Base-by-base conservation (phyloP, 2,329 filamentous ascomycete genomes). In the Sporothrix dimorphospora region DNA sequence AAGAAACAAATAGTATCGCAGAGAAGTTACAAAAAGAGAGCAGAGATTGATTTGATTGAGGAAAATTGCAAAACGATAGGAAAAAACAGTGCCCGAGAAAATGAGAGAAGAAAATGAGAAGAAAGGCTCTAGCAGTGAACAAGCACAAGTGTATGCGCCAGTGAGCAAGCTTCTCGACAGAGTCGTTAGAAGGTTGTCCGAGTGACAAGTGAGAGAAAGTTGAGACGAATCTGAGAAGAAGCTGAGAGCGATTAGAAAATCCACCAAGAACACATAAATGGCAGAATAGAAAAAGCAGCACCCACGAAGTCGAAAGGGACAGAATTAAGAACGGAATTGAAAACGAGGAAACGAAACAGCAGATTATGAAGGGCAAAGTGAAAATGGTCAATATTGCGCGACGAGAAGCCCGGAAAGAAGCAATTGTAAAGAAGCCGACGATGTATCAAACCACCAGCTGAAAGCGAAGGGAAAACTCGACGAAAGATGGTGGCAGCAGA, bases 121-220 rank as follows among this genome's bases (percentile, higher is more conserved):
- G 8, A 24, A 9, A 11, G 21, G 42, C 1, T 63, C 59, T 19
- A 24, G 34, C n/a, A 14, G 21, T 14, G 57, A 45, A 19, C n/a
- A 38, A 24, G 42, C 7, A 51, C 7, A 49, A 4, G 11, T n/a
- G 69, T 47, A 47, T 49, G 42, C 24, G 3, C 45, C 40, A 24
- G 24, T 11, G 42, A 66, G 24, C 19, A 11, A 30, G 27, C 4
- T 2, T 30, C 63, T 16, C 24, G 63, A 34, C 63, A 66, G 24
- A 24, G 7, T 49, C 24, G 8, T 21, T n/a, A 21, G 0, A 49
- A 49, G 24, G 63, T 66, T 49, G 63, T 34, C 63, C n/a, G 38
- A 65, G 59, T 65, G 59, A 65, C 21, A 65, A 45, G 59, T 65
- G 38, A 68, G 27, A 7, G 42, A 34, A 67, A 49, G 14, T 42